Conservation (phyloP, 2,329 filamentous ascomycete species). For the Didymella pinodella region DNA sequence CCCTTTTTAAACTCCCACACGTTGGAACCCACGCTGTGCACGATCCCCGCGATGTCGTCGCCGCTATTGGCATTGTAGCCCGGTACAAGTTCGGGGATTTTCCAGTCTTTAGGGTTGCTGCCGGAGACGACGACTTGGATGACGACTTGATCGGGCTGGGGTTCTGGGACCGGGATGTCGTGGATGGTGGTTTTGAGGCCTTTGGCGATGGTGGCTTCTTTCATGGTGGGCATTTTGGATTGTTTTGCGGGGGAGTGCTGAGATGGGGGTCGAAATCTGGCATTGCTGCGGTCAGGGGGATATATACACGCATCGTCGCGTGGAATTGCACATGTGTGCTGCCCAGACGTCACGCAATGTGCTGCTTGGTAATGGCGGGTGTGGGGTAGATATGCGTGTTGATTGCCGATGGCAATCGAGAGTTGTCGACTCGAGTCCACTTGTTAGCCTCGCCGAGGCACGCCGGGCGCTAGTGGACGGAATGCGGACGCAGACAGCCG, state of each 20-base stretch:
- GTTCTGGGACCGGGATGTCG: conserved; percentile 44
- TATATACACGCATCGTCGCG: conserved; percentile 4
- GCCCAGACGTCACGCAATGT: conserved; percentile 12
- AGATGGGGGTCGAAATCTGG: too few relatives aligned
- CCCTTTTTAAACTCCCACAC: conserved; percentile 66
- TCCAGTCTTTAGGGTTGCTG: conserved; percentile 61
- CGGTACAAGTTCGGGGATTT: conserved; percentile 29
- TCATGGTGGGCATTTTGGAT: conserved; percentile 44
- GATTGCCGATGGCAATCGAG: conserved; percentile 12
- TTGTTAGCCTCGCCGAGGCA: conserved; percentile 14
- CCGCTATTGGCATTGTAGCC: conserved; percentile 55
- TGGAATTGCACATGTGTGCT: conserved; percentile 13
- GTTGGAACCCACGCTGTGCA: conserved; percentile 63
- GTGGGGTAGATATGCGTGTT: conserved; percentile 12
- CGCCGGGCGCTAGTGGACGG: conserved; percentile 5
- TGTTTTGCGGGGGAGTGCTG: background rate
- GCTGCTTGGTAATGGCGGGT: conserved; percentile 21
- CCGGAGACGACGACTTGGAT: conserved; percentile 52
- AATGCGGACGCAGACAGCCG: conserved; percentile 7
- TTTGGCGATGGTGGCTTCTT: conserved; percentile 51
- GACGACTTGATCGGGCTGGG: conserved; percentile 46
- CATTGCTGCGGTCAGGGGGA: background rate
- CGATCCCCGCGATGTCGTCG: conserved; percentile 64
- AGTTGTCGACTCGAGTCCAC: conserved; percentile 10
- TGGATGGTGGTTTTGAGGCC: conserved; percentile 49